Evolutionary conservation across 371 early-diverging fungal genomes (phyloP).

Genomic region (Chytridiales sp.): DNA sequence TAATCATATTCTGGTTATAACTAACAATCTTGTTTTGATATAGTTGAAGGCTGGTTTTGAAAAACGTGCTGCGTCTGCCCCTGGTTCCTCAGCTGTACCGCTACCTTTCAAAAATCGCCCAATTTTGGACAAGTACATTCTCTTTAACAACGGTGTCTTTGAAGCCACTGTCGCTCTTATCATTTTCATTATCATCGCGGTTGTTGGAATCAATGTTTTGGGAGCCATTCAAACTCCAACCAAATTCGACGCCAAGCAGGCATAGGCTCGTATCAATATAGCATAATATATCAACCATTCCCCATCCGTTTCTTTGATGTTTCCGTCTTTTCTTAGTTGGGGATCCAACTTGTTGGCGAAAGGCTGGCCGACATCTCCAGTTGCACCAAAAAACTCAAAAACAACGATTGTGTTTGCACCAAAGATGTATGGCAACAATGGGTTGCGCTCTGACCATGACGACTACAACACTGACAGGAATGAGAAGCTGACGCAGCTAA

Average conservation of each 20-base stretch:
- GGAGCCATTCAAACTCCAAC: constrained; percentile 22
- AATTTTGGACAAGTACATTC: constrained; percentile 20
- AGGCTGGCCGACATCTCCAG: too few species aligned
- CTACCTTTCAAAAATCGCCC: constrained; percentile 21
- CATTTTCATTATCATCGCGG: constrained; percentile 8
- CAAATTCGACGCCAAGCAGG: too few species aligned
- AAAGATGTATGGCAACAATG: too few species aligned
- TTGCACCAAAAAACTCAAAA: too few species aligned
- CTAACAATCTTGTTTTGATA: neutral
- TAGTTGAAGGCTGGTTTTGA: neutral
- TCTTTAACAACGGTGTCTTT: constrained; percentile 27
- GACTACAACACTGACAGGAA: too few species aligned
- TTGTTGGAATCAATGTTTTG: constrained; percentile 18
- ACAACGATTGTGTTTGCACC: too few species aligned
- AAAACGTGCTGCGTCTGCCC: neutral
- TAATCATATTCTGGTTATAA: neutral
- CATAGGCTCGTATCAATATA: too few species aligned
- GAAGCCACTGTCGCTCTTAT: constrained; percentile 19
- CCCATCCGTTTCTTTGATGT: too few species aligned
- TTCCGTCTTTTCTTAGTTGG: too few species aligned
- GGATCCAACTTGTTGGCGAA: too few species aligned
- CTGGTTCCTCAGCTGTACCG: neutral
- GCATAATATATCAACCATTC: too few species aligned
- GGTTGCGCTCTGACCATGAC: too few species aligned
- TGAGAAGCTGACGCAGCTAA: constrained; percentile 69